Evolutionary conservation across 1,139 yeast species (phyloP), one percentile per base, ranked within the genome.

Genomic region (Geotrichum fermentans): DNA sequence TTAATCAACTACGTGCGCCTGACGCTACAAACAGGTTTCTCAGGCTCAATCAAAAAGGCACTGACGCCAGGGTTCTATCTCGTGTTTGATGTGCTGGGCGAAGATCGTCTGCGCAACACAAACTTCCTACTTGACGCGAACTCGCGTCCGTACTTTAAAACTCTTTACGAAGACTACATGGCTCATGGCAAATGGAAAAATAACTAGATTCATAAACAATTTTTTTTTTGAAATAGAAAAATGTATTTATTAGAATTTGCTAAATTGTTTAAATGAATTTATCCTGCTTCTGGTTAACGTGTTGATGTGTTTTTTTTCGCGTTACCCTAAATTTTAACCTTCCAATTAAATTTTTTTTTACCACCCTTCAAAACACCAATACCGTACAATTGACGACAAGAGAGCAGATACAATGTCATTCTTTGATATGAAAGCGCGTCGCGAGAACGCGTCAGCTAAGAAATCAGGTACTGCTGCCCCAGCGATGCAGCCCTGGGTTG

Each of bases 131-230:
- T 90, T 60, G 97, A 90, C 58, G 65, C 71, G 22, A 77, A 85
- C 40, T 86, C 95, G 1, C 77, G 85, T 55, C 74, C 82, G 2
- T 79, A 82, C 58, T 84, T 81, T 71, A 82, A 77, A 61, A 70
- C 78, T 0, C 61, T 89, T 39, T 87, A 84, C 59, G 77, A 78
- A 5, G 88, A 83, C 55, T 92, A 88, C 67, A 79, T 78, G 63
- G 80, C 77, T 57, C 75, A 75, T 55, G 96, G 96, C 49, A 87
- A 84, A 64, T 90, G 97, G 97, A 79, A 70, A 52, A 88, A 80
- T 55, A 74, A 73, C 49, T 75, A 64, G 44, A 18, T 34, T 22
- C 14, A 20, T 41, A 16, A 17, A 21, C 18, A 14, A 32, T 33
- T 14, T 41, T 52, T 38, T 17, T 21, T 17, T 35, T 33, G 1